phyloP scores from a whole-genome alignment of 2,329 filamentous ascomycete genomes.

The Aspergillus ustus region DNA sequence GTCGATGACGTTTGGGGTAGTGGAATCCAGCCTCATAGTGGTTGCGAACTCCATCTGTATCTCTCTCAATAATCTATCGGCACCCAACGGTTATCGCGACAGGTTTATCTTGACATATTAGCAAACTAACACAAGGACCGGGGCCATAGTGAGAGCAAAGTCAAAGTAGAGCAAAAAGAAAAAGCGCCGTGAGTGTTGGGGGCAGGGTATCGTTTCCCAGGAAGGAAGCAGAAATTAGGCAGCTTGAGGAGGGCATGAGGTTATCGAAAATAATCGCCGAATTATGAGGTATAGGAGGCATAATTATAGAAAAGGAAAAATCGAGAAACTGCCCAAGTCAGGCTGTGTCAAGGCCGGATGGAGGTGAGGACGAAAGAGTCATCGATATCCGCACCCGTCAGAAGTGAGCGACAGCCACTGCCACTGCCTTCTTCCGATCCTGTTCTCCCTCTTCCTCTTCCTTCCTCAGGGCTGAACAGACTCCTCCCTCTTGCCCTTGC shows the following conservation, averaged over 20 bases:
- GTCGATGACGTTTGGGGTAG: conserved; percentile 7
- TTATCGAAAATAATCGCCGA: not conserved
- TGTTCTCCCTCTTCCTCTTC: conserved; percentile 10
- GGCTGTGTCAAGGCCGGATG: conserved; percentile 20
- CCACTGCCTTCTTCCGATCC: conserved; percentile 12
- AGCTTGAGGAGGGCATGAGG: not conserved
- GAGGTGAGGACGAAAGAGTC: conserved; percentile 22
- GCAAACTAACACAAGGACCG: not conserved
- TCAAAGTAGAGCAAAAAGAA: not conserved
- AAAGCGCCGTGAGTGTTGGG: not conserved
- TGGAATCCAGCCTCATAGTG: not conserved
- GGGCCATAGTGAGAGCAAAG: not conserved
- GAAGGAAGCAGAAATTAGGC: not conserved
- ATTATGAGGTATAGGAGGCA: conserved; percentile 9
- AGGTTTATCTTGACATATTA: not conserved
- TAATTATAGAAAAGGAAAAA: conserved; percentile 7
- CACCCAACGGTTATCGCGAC: not conserved
- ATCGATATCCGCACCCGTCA: conserved; percentile 25
- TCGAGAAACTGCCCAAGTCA: conserved; percentile 20
- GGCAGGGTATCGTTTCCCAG: not conserved
- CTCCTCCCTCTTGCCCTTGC: conserved; percentile 11
- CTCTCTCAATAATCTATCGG: not conserved
- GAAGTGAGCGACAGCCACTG: not conserved
- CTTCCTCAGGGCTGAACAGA: conserved; percentile 15
- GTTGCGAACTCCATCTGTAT: not conserved